Conservation (phyloP, 345 rosid species). For the Linum usitatissimum region DNA sequence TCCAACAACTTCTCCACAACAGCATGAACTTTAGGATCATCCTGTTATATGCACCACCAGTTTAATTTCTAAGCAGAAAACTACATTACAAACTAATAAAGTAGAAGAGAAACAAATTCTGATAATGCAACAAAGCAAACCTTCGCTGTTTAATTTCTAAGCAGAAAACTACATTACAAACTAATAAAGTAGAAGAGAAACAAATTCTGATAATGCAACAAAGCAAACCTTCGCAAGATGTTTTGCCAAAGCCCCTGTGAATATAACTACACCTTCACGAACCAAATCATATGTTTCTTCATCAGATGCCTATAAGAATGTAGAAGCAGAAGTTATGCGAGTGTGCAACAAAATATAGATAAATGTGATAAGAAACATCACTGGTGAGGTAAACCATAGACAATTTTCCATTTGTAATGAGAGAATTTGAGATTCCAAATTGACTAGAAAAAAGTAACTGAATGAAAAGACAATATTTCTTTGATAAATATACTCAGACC, state of each 20-base stretch:
- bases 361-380: not conserved
- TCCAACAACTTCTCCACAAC: slow-evolving; percentile 95
- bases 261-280: slow-evolving; percentile 97
- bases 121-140: slow-evolving; percentile 8
- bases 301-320: slow-evolving; percentile 57
- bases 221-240: slow-evolving; percentile 66
- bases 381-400: no score
- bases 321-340: not conserved
- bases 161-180: not conserved
- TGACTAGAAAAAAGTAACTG: not conserved
- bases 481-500: not conserved
- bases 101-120: slow-evolving; percentile 7
- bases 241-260: slow-evolving; percentile 90
- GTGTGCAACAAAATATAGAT: slow-evolving; percentile 1
- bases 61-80: not conserved
- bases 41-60: slow-evolving; percentile 35
- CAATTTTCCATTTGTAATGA: not conserved
- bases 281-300: slow-evolving; percentile 90
- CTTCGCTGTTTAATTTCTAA: slow-evolving; percentile 1
- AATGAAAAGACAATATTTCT: not conserved
- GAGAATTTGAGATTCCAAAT: not conserved
- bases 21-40: slow-evolving; percentile 86
- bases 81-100: not conserved
- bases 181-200: slow-evolving; percentile 6
- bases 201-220: slow-evolving; percentile 1